Evolutionary conservation across 768 basidiomycete genomes (phyloP).

Genomic region (Coprinellus micaceus): DNA sequence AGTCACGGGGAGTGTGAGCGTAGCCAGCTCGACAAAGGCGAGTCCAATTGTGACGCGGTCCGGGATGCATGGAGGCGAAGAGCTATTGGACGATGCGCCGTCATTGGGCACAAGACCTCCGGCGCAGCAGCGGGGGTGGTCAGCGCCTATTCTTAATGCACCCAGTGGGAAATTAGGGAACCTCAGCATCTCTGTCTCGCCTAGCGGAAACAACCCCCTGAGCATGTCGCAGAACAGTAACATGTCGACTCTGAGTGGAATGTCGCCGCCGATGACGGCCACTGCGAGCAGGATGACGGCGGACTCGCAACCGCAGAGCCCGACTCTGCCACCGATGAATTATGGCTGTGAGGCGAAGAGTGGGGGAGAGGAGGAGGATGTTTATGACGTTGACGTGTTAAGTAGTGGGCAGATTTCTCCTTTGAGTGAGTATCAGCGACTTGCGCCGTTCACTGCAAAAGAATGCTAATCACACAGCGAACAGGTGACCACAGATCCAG

Average conservation of each 20-base stretch:
- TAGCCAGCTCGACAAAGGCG: neutral
- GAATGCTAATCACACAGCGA: neutral
- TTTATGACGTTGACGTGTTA: slow-evolving; percentile 45
- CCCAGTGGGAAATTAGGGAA: neutral
- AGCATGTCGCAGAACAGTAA: neutral
- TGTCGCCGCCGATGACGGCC: neutral
- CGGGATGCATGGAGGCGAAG: neutral
- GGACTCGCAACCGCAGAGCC: slow-evolving; percentile 5
- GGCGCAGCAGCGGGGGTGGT: neutral
- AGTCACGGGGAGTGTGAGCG: neutral
- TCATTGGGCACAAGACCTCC: neutral
- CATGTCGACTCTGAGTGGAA: neutral
- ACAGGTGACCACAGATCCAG: slow-evolving; percentile 28
- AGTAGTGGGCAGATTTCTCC: slow-evolving; percentile 81
- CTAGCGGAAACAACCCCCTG: no score
- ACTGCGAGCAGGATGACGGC: neutral
- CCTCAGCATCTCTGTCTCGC: no score
- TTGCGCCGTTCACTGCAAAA: slow-evolving; percentile 15
- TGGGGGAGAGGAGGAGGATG: slow-evolving; percentile 40
- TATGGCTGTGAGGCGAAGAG: slow-evolving; percentile 7
- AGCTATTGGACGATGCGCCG: neutral
- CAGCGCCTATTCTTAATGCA: neutral
- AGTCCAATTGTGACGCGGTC: neutral
- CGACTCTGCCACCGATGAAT: slow-evolving; percentile 8
- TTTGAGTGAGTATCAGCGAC: slow-evolving; percentile 41